A percentile compares a stretch with the other conserved stretches of the same genome.
Conservation (phyloP, 2,329 filamentous ascomycete genomes). For the Exutisphaerella laricina region DNA sequence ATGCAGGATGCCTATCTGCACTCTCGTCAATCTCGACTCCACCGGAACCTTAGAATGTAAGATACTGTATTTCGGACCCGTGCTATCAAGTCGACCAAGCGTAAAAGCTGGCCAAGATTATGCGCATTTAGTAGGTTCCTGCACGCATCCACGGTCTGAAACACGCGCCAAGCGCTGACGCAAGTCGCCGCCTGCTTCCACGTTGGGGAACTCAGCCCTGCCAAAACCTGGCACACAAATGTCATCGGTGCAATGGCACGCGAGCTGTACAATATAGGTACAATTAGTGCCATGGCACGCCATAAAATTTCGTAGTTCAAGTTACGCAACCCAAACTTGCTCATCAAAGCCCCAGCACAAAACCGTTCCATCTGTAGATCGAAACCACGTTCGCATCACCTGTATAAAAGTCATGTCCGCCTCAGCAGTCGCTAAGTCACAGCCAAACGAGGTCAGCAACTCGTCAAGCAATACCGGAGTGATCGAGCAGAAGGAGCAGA, state of each 20-base stretch:
- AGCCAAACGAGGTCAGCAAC: conserved; percentile 14
- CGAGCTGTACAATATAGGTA: neutral
- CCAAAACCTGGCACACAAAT: conserved; percentile 1
- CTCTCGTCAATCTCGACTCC: neutral
- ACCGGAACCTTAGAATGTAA: no score
- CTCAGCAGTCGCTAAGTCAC: conserved; percentile 10
- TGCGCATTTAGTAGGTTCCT: neutral
- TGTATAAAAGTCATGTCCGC: conserved; percentile 13
- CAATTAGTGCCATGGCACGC: neutral
- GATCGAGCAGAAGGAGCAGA: conserved; percentile 30
- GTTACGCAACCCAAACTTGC: no score
- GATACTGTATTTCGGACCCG: no score
- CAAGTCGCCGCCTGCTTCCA: no score
- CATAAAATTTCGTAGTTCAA: no score
- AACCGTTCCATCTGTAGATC: neutral
- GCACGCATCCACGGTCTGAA: no score
- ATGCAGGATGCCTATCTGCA: no score
- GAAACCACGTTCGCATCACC: conserved; percentile 1
- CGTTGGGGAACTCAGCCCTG: neutral
- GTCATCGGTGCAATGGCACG: neutral
- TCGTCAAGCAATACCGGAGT: conserved; percentile 10
- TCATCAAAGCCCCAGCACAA: no score
- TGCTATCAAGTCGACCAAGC: no score
- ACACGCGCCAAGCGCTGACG: neutral
- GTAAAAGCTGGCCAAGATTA: no score